Evolutionary conservation across 2,329 filamentous ascomycete species (phyloP), one percentile per base, ranked within the genome.

Genomic region (Cercospora berteroae): DNA sequence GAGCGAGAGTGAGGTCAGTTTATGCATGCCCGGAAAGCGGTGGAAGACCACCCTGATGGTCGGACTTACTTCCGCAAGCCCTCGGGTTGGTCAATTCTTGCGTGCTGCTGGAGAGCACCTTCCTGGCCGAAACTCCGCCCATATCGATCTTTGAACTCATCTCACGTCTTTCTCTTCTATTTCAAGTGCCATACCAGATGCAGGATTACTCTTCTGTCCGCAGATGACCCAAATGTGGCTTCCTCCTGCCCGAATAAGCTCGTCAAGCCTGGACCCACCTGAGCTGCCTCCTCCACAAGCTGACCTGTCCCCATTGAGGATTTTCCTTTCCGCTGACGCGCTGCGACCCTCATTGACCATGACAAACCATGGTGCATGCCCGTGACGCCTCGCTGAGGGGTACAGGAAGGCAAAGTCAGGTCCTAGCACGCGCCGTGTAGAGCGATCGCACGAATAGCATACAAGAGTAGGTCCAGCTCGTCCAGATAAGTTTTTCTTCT

Each of bases 191-290:
- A 50, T 50, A 3, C 6, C 20, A 13, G 13, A 20, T 25, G 0
- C 20, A 50, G 12, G 20, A 8, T 2, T 25, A 1, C 20, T 50
- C 44, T 5, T 3, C 20, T 13, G 18, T 5, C 20, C 12, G 4
- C 10, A 12, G 10, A 50, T 3, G 18, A 50, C 12, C 1, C 44
- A 4, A 31, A 7, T 6, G 39, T 20, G 44, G n/a, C 56, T 50
- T 65, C 63, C 63, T 60, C 63, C 60, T 58, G 63, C 39, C 63
- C 63, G 63, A 33, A 55, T 27, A 39, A 50, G 29, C 60, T 65
- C 48, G 27, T 29, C 63, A 59, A 57, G 27, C 55, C 36, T 31
- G 29, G 56, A 59, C 31, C 56, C 56, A 59, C 56, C 23, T 39
- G 2, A 59, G 56, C 56, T 59, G 29, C 56, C 33, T 59, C 56